These are phyloP conservation scores for Fusarium tuaranense DNA, from an alignment of 2,329 filamentous ascomycete species.

Conservation along the genomic window DNA sequence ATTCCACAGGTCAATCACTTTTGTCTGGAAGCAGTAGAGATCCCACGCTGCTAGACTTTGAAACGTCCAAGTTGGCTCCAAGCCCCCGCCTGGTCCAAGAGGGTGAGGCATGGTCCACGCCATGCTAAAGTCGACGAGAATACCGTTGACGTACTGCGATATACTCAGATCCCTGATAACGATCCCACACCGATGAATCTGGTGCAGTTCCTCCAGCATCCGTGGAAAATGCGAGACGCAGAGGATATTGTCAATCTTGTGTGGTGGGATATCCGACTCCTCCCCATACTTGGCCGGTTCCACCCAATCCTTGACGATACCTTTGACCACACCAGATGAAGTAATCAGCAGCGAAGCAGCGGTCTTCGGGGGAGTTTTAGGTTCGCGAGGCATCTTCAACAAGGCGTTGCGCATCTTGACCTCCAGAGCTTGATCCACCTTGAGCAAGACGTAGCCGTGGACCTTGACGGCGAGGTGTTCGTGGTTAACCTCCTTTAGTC, in stretches of 20 bases:
- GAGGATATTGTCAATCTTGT: not conserved
- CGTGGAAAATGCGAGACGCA: not conserved
- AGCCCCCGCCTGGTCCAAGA: not conserved
- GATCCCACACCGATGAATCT: constrained; percentile 4
- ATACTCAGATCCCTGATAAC: not conserved
- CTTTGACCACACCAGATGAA: not conserved
- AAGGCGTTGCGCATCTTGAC: not conserved
- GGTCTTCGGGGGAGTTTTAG: not conserved
- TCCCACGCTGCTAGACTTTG: constrained; percentile 18
- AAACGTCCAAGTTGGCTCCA: constrained; percentile 11
- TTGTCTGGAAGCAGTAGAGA: not conserved
- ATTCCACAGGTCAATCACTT: not conserved
- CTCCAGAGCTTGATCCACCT: not conserved
- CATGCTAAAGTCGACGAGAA: constrained; percentile 5
- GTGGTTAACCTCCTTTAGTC: not conserved
- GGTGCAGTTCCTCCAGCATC: constrained; percentile 10
- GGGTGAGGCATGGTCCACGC: constrained; percentile 9
- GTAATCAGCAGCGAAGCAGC: not conserved
- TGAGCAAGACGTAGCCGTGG: constrained; percentile 7
- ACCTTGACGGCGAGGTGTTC: constrained; percentile 16
- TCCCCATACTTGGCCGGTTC: not conserved
- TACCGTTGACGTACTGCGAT: constrained; percentile 18
- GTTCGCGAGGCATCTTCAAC: not conserved
- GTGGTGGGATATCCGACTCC: not conserved
- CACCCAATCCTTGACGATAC: constrained; percentile 24